These are phyloP conservation scores for Solanum boliviense DNA, from an alignment of 257 asterid species.

Conservation along the genomic window DNA sequence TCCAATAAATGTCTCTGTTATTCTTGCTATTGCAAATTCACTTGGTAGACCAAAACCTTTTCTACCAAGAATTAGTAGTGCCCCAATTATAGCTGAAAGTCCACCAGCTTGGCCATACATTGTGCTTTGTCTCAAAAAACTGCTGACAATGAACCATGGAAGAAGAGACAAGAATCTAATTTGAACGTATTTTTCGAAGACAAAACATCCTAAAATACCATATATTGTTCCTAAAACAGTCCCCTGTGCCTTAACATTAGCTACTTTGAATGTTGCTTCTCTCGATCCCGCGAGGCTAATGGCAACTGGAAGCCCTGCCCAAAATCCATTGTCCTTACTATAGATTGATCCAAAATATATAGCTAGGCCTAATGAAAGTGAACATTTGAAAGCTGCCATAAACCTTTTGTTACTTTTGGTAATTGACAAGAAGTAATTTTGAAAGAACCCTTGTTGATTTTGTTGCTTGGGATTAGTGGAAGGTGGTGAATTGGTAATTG, in stretches of 20 bases:
- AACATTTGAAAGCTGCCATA: conserved; percentile 52
- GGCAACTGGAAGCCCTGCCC: conserved; percentile 86
- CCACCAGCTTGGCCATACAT: conserved; percentile 96
- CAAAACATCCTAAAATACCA: conserved; percentile 68
- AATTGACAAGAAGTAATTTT: conserved; percentile 4
- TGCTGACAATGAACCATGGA: conserved; percentile 77
- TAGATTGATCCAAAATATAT: conserved; percentile 49
- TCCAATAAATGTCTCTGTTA: conserved; percentile 75
- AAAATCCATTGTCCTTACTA: conserved; percentile 56
- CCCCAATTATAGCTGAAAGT: conserved; percentile 69
- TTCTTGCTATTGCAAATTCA: conserved; percentile 71
- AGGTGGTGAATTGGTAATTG: not conserved
- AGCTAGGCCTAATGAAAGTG: conserved; percentile 62
- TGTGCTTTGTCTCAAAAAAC: conserved; percentile 47
- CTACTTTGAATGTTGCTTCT: conserved; percentile 64
- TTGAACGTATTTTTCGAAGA: conserved; percentile 45
- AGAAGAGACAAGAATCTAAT: conserved; percentile 63
- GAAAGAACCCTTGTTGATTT: not conserved
- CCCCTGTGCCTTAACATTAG: conserved; percentile 75
- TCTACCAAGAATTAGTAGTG: conserved; percentile 60
- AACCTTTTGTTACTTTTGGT: conserved; percentile 29
- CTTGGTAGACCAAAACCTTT: conserved; percentile 56
- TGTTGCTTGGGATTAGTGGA: conserved; percentile 6
- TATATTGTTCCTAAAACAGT: conserved; percentile 76
- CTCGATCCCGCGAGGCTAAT: conserved; percentile 54